Evolutionary conservation across 208 protist species (phyloP), one percentile per base, ranked within the genome.

Genomic region (Vickermania spadyakhi): DNA sequence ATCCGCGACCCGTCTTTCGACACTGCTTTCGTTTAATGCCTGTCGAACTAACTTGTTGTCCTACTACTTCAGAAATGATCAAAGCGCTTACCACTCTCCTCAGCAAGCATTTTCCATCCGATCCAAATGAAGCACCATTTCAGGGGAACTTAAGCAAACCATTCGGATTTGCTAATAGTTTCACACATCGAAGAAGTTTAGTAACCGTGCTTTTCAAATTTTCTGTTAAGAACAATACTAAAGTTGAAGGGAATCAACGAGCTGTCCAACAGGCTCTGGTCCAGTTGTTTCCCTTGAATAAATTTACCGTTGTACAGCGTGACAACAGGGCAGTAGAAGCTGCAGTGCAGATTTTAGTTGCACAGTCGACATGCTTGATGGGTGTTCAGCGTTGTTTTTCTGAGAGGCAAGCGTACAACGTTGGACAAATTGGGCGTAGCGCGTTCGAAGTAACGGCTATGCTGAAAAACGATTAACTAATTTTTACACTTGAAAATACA

Each of bases 171-270:
- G 31, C 25, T 18, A 3, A 36, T 25, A 52, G 2, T 52, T 31
- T 13, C 50, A 51, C 28, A 50, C 14, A 27, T 2, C 30, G 3
- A 31, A 25, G 52, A 2, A 51, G 60, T 42, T 76, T 86, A 70
- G 61, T 77, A 68, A 80, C 64, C 36, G 57, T 86, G 30, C 61
- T 60, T 22, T 62, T 93, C 27, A 70, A 81, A 36, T 73, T 93
- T 31, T 75, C 57, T n/a, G 74, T 93, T 7, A 89, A 88, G 63
- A 93, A 93, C 70, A 93, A 93, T 75, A 86, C 81, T 1, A 81
- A 75, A 66, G 81, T 93, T 50, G 77, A 88, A 55, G 60, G 63
- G 27, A 78, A 86, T 28, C 84, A 88, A 62, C 30, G 66, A 3
- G 66, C 70, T 14, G 52, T 86, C 22, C 62, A 70, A 1, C 64